Evolutionary conservation across 2,329 filamentous ascomycete genomes (phyloP).

Genomic region (Tolypocladium pustulatum): DNA sequence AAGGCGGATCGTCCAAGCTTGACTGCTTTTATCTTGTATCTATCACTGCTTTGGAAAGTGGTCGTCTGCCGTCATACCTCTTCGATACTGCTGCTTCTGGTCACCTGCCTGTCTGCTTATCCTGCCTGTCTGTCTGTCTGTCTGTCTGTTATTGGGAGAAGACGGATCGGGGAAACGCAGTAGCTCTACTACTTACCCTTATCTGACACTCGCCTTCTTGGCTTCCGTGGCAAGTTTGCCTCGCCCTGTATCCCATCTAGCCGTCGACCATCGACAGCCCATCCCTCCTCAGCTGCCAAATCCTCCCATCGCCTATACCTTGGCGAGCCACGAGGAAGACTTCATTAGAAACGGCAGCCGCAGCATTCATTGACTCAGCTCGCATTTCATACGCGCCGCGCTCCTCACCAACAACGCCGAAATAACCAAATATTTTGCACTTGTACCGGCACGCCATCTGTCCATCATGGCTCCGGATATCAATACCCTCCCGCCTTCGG

Average conservation of each 20-base stretch:
- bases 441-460: not conserved
- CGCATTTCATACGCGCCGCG: not conserved
- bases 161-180: conserved; percentile 3
- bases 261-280: conserved; percentile 1
- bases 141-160: not conserved
- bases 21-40: not conserved
- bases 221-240: conserved; percentile 6
- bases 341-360: not conserved
- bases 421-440: not conserved
- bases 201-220: conserved; percentile 9
- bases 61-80: not conserved
- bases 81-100: not conserved
- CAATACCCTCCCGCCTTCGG: conserved; percentile 56
- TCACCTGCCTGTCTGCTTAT: not conserved
- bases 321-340: not conserved
- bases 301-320: not conserved
- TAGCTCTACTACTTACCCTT: conserved; percentile 12
- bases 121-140: not conserved
- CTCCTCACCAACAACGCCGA: not conserved
- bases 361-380: not conserved
- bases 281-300: not conserved
- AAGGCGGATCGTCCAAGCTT: not conserved
- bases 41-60: not conserved
- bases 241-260: conserved; percentile 1
- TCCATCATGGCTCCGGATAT: conserved; percentile 59